Percentiles rank a stretch among this genome's conserved stretches.
These are phyloP conservation scores for Vitis hybrid DNA, from an alignment of 177 flowering plant species.

Conservation along the genomic window DNA sequence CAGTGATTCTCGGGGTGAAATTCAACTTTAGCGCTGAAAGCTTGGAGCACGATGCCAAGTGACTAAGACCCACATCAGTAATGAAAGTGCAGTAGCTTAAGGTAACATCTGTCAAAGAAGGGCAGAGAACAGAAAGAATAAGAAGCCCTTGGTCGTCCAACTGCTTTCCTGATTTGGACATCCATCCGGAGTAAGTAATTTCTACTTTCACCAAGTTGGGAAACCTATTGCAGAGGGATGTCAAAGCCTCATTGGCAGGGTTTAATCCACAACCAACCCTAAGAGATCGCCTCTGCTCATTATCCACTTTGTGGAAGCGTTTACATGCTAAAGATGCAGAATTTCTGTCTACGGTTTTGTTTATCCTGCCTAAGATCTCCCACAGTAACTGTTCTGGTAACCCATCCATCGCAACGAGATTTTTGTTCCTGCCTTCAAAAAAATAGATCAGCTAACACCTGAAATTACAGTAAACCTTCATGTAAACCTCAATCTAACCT, in stretches of 20 bases:
- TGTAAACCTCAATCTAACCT: no score
- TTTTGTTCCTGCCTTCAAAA: no score
- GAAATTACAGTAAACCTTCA: no score
- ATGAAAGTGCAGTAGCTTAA: conserved; percentile 75
- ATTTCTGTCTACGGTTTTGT: conserved; percentile 50
- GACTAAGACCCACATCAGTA: conserved; percentile 64
- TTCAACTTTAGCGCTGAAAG: conserved; percentile 66
- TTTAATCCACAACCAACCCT: conserved; percentile 75
- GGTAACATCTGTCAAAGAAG: conserved; percentile 54
- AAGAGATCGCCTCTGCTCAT: conserved; percentile 58
- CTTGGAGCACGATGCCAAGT: conserved; percentile 60
- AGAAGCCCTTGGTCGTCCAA: conserved; percentile 71
- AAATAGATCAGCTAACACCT: no score
- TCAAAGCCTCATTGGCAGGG: conserved; percentile 72
- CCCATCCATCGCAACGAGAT: conserved; percentile 41
- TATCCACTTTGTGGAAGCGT: conserved; percentile 51
- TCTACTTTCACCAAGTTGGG: conserved; percentile 56
- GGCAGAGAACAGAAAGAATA: conserved; percentile 51
- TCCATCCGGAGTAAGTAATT: conserved; percentile 73
- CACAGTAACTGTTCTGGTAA: conserved; percentile 68
- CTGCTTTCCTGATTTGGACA: conserved; percentile 80
- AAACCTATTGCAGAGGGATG: conserved; percentile 62
- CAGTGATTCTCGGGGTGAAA: conserved; percentile 71
- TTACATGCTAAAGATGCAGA: conserved; percentile 65
- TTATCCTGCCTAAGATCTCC: conserved; percentile 59